Evolutionary conservation across 768 basidiomycete genomes (phyloP), one percentile per base, ranked within the genome.

Genomic region (Mycena indigotica): DNA sequence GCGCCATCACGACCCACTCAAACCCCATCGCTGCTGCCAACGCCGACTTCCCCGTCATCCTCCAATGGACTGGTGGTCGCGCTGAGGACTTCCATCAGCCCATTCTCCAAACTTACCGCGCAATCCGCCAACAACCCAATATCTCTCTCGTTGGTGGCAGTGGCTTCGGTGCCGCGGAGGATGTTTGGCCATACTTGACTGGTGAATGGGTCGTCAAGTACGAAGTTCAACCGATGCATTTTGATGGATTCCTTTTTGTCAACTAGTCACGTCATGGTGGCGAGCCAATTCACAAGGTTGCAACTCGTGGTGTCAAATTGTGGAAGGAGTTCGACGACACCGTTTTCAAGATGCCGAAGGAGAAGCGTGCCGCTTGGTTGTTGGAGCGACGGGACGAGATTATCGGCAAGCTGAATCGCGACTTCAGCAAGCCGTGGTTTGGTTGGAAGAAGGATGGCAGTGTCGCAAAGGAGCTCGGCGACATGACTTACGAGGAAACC

Each of bases 311-410:
- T 35, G 93, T 99, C 73, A 98, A 92, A 80, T 81, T 99, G 39
- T 99, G 97, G 97, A 94, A 94, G 73, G 95, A 98, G 77, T 98
- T 98, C 70, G 97, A 99, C 67, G 88, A 96, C 66, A 93, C 88
- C 23, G 91, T 99, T 56, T 99, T 98, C 83, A 90, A 88, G 72
- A 73, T 98, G n/a, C n/a, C n/a, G n/a, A n/a, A n/a, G n/a, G n/a
- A n/a, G n/a, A n/a, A n/a, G n/a, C n/a, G n/a, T n/a, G n/a, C n/a
- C n/a, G n/a, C n/a, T n/a, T n/a, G n/a, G n/a, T n/a, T n/a, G n/a
- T n/a, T n/a, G n/a, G n/a, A n/a, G n/a, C n/a, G n/a, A n/a, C n/a
- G n/a, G n/a, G n/a, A n/a, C n/a, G n/a, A n/a, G n/a, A n/a, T n/a
- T n/a, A n/a, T n/a, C n/a, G n/a, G n/a, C n/a, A n/a, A n/a, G n/a